A percentile compares a stretch with the other conserved stretches of the same genome.
phyloP scores from a whole-genome alignment of 2,329 filamentous ascomycete species.

The Epichloe baconii region DNA sequence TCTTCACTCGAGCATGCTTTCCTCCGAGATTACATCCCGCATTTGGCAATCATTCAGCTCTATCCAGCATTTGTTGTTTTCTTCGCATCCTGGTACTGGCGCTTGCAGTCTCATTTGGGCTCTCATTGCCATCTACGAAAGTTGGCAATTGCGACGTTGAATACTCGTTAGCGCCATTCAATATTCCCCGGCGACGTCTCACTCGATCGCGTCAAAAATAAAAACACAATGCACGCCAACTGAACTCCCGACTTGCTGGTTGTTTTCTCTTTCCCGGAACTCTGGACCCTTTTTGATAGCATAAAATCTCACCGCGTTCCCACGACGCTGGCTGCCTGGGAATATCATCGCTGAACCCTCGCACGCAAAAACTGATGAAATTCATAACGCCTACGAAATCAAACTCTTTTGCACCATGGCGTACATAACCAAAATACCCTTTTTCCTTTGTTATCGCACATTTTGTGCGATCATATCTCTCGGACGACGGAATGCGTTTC shows the following conservation, averaged over 20 bases:
- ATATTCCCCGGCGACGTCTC: background rate
- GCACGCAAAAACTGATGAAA: background rate
- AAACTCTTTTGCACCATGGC: background rate
- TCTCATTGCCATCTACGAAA: slow-evolving; percentile 3
- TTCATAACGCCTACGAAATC: slow-evolving; percentile 1
- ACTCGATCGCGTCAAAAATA: slow-evolving; percentile 9
- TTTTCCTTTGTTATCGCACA: background rate
- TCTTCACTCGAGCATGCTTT: background rate
- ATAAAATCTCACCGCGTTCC: slow-evolving; percentile 8
- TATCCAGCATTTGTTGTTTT: background rate
- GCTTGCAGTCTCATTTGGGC: slow-evolving; percentile 11
- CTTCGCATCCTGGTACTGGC: slow-evolving; percentile 4
- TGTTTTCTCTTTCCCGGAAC: background rate
- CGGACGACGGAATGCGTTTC: slow-evolving; percentile 11
- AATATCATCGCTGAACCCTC: background rate
- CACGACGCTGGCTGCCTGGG: slow-evolving; percentile 1
- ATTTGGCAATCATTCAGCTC: background rate
- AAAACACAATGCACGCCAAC: slow-evolving; percentile 3
- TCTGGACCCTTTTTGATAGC: background rate
- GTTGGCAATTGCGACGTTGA: background rate
- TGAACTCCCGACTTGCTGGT: background rate
- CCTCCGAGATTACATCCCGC: slow-evolving; percentile 2
- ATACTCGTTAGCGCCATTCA: background rate
- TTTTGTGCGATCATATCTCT: slow-evolving; percentile 13
- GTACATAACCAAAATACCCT: slow-evolving; percentile 6